Base-by-base conservation (phyloP, 2,329 filamentous ascomycete genomes). In the Phyllosticta capitalensis region DNA sequence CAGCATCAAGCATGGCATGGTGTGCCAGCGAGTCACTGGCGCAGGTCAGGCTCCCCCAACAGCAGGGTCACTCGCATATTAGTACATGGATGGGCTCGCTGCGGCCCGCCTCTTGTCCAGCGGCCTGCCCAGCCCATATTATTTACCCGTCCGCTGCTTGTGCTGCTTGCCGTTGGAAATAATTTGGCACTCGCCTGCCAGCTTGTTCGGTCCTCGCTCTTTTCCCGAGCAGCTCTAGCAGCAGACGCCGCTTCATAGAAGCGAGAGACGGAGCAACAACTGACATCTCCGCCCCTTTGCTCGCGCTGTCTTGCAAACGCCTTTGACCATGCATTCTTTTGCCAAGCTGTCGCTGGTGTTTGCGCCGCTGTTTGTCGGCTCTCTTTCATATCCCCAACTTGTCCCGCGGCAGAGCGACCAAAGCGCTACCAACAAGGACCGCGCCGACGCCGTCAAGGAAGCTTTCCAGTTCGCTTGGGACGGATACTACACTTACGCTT, bases 401-500 rank as follows among this genome's bases (percentile, higher is more conserved):
- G 9, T 22, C 21, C 21, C 22, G 52, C 58, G 21, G 9, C 33
- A 58, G 12, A 51, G 14, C 19, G 21, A 20, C n/a, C 24, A 26
- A 7, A 54, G 30, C 3, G 50, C 28, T 10, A 51, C 59, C 19
- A 38, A 58, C 49, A 14, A 45, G 38, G 58, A 66, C n/a, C 64
- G 69, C 33, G 67, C 71, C 5, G 67, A 69, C 56, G 70, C 67
- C 12, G 71, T 74, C 14, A 65, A 71, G 14, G 66, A 71, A 14
- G 64, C 65, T 7, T 74, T 74, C 58, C 65, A 64, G 19, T 62
- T 67, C 21, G 69, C 71, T 19, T 74, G 71, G 71, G 65, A 67
- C 7, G 72, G 71, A 17, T 92, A 92, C 70, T 81, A 83, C 67
- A 75, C 83, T 72, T 83, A 89, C 72, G 89, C 89, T 0, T 92